phyloP scores from a whole-genome alignment of 768 basidiomycete species.

The Russula vinacea region DNA sequence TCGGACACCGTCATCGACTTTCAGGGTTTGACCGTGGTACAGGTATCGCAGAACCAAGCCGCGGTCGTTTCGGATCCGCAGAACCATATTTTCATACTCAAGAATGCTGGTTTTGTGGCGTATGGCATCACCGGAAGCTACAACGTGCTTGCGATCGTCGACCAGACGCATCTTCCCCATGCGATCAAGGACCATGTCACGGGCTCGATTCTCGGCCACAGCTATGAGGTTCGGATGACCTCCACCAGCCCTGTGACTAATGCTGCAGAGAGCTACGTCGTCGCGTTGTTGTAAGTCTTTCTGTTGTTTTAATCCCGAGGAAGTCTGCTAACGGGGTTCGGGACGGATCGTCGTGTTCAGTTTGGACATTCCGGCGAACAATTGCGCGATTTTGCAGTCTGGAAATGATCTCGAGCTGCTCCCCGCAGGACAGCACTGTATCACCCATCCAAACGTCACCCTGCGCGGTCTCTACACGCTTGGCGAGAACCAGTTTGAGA shows the following conservation, averaged over 20 bases:
- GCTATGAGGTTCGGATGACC: slow-evolving; percentile 75
- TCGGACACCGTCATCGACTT: slow-evolving; percentile 82
- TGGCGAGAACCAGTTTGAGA: slow-evolving; percentile 80
- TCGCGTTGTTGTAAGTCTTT: slow-evolving; percentile 66
- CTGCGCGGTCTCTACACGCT: slow-evolving; percentile 75
- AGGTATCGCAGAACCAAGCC: slow-evolving; percentile 82
- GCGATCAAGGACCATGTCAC: slow-evolving; percentile 62
- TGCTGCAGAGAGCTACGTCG: slow-evolving; percentile 56
- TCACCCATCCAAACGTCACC: slow-evolving; percentile 81
- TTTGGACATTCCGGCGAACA: slow-evolving; percentile 80
- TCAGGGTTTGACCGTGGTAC: slow-evolving; percentile 76
- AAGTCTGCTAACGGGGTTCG: background rate
- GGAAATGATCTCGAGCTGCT: slow-evolving; percentile 78
- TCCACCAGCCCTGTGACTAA: slow-evolving; percentile 45
- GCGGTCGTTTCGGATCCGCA: slow-evolving; percentile 76
- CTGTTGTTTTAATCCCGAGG: slow-evolving; percentile 2
- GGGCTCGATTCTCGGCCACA: slow-evolving; percentile 59
- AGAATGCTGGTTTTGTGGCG: slow-evolving; percentile 74
- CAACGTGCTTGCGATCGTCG: slow-evolving; percentile 72
- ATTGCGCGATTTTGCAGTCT: slow-evolving; percentile 80
- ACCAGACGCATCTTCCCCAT: slow-evolving; percentile 73
- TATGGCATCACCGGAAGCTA: slow-evolving; percentile 75
- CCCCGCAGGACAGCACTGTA: slow-evolving; percentile 78
- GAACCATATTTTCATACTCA: slow-evolving; percentile 77
- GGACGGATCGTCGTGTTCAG: slow-evolving; percentile 40